Evolutionary conservation across 257 asterid genomes (phyloP).

Genomic region (Cynanchum wilfordii): DNA sequence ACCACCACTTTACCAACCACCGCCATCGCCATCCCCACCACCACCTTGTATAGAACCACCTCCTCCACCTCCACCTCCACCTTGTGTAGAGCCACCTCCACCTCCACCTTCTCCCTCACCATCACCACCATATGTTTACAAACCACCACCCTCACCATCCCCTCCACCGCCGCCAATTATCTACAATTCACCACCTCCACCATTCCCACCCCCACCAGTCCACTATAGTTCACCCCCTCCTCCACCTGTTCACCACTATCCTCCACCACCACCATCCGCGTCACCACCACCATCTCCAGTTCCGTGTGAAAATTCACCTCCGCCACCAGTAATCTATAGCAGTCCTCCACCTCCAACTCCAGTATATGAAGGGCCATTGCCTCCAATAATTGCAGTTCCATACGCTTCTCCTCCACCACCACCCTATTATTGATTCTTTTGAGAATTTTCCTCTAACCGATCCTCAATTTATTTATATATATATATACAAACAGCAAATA

Average conservation of each 20-base stretch:
- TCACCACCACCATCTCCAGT: conserved; percentile 32
- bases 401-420: conserved; percentile 96
- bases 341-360: conserved; percentile 71
- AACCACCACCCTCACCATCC: conserved; percentile 49
- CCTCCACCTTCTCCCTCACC: conserved; percentile 24
- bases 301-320: conserved; percentile 18
- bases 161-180: conserved; percentile 44
- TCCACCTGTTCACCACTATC: conserved; percentile 3
- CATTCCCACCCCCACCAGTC: conserved; percentile 39
- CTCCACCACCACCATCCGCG: conserved; percentile 34
- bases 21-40: conserved; percentile 55
- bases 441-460: conserved; percentile 42
- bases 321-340: conserved; percentile 18
- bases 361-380: conserved; percentile 72
- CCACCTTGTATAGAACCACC: conserved; percentile 55
- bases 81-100: conserved; percentile 17
- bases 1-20: conserved; percentile 44
- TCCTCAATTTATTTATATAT: conserved; percentile 13
- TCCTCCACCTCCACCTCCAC: conserved; percentile 28
- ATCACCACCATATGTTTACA: conserved; percentile 31
- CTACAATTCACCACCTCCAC: conserved; percentile 48
- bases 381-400: conserved; percentile 62
- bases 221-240: conserved; percentile 42
- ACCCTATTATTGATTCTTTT: conserved; percentile 79
- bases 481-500: conserved; percentile 14